These are phyloP conservation scores for Pestalotiopsis sp. DNA, from an alignment of 2,329 filamentous ascomycete genomes.

Conservation along the genomic window DNA sequence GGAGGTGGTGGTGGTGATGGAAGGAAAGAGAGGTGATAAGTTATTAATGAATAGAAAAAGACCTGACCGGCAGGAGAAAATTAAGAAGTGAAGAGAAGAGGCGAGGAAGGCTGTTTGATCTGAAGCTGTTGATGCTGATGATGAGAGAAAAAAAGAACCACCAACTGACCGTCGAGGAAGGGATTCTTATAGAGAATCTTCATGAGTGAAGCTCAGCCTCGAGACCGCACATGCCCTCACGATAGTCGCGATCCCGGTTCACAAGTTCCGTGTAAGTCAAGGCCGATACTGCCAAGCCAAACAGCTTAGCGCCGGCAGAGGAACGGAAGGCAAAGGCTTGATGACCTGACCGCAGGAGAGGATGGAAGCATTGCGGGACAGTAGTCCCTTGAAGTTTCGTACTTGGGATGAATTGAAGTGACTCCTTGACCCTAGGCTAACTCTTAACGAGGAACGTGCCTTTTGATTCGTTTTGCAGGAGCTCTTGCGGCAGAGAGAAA, in stretches of 20 bases:
- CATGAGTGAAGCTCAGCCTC: constrained; percentile 12
- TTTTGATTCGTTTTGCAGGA: neutral
- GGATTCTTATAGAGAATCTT: constrained; percentile 24
- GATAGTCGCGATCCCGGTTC: neutral
- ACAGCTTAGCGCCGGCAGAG: constrained; percentile 4
- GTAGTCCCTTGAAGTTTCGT: constrained; percentile 7
- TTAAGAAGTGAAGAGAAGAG: constrained; percentile 15
- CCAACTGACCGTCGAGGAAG: constrained; percentile 11
- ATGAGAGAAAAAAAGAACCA: constrained; percentile 17
- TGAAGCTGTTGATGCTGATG: constrained; percentile 24
- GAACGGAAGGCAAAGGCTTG: neutral
- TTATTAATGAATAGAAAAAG: constrained; percentile 13
- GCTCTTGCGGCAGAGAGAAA: neutral
- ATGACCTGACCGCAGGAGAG: neutral
- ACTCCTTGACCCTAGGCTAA: neutral
- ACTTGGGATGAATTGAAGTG: constrained; percentile 9
- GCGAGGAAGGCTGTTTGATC: constrained; percentile 15
- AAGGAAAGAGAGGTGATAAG: constrained; percentile 16
- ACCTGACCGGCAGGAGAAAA: constrained; percentile 29
- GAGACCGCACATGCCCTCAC: neutral
- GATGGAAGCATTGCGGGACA: constrained; percentile 5
- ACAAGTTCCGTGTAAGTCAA: neutral
- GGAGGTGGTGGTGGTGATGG: neutral
- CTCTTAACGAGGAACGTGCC: neutral
- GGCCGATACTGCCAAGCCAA: constrained; percentile 13